These are phyloP conservation scores for Entomophthora muscae DNA, from an alignment of 371 early-diverging fungal species.

Conservation along the genomic window DNA sequence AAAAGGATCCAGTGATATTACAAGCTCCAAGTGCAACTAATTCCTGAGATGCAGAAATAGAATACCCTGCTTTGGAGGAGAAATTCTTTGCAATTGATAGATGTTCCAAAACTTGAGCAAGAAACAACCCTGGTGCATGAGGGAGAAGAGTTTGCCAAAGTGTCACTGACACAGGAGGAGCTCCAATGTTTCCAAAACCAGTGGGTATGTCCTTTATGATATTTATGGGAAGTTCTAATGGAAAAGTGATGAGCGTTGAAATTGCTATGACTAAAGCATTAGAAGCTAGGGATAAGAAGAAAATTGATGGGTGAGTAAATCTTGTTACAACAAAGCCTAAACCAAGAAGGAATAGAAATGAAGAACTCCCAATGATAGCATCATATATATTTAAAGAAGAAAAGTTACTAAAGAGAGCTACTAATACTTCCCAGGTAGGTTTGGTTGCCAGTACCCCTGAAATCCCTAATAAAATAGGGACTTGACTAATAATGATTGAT, in stretches of 20 bases:
- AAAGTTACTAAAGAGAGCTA: background rate
- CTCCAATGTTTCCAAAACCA: conserved; percentile 36
- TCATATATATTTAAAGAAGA: background rate
- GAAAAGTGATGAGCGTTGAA: conserved; percentile 21
- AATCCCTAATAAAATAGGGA: conserved; percentile 53
- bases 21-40: conserved; percentile 65
- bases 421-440: background rate
- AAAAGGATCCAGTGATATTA: conserved; percentile 63
- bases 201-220: conserved; percentile 46
- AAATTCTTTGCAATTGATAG: conserved; percentile 66
- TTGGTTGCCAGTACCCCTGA: conserved; percentile 26
- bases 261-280: background rate
- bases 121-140: conserved; percentile 36
- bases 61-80: conserved; percentile 33
- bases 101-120: conserved; percentile 63
- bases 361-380: background rate
- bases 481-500: conserved; percentile 53
- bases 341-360: background rate
- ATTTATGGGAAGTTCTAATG: conserved; percentile 16
- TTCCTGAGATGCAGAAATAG: conserved; percentile 52
- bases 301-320: background rate
- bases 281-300: background rate
- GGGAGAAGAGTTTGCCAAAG: conserved; percentile 23
- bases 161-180: conserved; percentile 21
- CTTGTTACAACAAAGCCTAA: too few relatives aligned